Percentiles rank a stretch among this genome's conserved stretches.
Conservation (phyloP, 805 yeast species). For the Myxozyma mucilagina region DNA sequence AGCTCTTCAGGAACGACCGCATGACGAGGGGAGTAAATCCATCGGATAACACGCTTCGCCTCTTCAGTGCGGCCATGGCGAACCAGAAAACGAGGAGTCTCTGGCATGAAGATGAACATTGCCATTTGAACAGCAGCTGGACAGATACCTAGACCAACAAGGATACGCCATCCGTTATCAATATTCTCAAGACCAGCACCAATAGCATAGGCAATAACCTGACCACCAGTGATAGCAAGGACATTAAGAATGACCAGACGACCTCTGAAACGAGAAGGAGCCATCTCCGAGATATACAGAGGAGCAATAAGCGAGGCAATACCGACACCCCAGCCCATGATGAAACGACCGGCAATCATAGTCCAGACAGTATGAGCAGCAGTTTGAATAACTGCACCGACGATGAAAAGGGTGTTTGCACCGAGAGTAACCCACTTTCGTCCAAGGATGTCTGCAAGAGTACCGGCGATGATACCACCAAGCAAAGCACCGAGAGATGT, state of each 20-base stretch:
- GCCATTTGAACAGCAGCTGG: conserved; percentile 80
- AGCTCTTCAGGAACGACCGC: conserved; percentile 60
- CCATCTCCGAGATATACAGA: conserved; percentile 84
- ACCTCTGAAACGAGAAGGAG: conserved; percentile 85
- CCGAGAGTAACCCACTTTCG: conserved; percentile 81
- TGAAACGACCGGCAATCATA: conserved; percentile 87
- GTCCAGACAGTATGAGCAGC: conserved; percentile 81
- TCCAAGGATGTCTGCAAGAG: conserved; percentile 78
- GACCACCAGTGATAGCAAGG: conserved; percentile 91
- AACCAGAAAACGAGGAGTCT: conserved; percentile 88
- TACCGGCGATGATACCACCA: conserved; percentile 76
- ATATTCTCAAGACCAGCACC: conserved; percentile 82
- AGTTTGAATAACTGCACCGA: conserved; percentile 84
- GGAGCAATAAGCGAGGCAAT: conserved; percentile 94
- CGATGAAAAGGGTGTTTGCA: conserved; percentile 76
- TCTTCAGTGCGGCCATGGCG: conserved; percentile 63
- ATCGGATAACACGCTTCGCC: conserved; percentile 66
- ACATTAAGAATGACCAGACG: conserved; percentile 86
- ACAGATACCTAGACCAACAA: conserved; percentile 85
- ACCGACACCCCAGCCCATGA: conserved; percentile 97
- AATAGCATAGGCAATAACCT: conserved; percentile 87
- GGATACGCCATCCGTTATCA: conserved; percentile 85
- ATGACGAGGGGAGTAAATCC: conserved; percentile 48
- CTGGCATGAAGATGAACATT: conserved; percentile 84
- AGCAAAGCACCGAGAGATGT: conserved; percentile 91